Conservation (phyloP, 352 stramenopile genomes). For the Blastocystis sp. region DNA sequence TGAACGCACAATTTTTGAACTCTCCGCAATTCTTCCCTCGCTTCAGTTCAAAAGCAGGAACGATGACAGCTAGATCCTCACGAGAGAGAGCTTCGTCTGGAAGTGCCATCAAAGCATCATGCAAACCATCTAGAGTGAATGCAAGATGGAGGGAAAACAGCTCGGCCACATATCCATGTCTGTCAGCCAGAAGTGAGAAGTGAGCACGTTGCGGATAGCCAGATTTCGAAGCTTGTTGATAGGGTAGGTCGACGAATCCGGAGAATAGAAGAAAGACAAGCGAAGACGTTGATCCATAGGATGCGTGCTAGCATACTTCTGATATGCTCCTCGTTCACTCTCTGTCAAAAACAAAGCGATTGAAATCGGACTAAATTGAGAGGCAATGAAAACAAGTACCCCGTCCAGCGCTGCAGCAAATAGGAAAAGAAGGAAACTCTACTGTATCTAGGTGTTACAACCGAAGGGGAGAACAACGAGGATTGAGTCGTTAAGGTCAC, state of each 20-base stretch:
- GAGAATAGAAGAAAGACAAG: not conserved
- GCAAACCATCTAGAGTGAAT: not conserved
- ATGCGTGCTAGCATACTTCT: not conserved
- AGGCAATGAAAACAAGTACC: not conserved
- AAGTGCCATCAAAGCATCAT: not conserved
- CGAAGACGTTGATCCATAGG: not conserved
- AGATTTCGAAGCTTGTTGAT: slow-evolving; percentile 61
- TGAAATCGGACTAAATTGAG: not conserved
- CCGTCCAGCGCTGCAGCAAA: not conserved
- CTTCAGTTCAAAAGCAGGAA: slow-evolving; percentile 49
- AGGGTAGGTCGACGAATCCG: not conserved
- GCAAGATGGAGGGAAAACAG: not conserved
- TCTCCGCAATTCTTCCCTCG: not conserved
- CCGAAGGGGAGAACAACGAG: not conserved
- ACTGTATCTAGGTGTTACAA: not conserved
- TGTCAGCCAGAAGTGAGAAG: slow-evolving; percentile 51
- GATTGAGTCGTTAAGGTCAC: slow-evolving; percentile 33
- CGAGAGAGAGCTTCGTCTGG: not conserved
- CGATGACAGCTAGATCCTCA: slow-evolving; percentile 26
- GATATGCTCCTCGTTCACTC: not conserved
- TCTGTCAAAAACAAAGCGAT: not conserved
- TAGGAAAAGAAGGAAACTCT: not conserved
- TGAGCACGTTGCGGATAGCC: slow-evolving; percentile 33
- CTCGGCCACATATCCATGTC: slow-evolving; percentile 63
- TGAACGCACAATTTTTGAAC: not conserved